A percentile compares a stretch with the other conserved stretches of the same genome.
Evolutionary conservation across 2,329 filamentous ascomycete genomes (phyloP).

Genomic region (Trichophyton rubrum): DNA sequence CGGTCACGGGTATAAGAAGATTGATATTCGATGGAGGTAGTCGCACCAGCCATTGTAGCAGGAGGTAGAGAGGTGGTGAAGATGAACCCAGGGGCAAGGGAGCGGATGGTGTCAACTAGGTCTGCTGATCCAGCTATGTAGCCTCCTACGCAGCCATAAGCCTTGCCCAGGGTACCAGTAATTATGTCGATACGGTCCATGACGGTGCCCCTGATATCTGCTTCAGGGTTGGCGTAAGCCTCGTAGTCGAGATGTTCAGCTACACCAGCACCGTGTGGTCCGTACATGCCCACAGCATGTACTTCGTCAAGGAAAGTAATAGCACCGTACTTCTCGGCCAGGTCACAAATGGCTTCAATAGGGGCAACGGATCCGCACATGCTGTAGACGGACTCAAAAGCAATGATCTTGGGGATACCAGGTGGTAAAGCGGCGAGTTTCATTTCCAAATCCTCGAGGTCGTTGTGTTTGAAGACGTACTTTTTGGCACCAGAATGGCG

Average conservation of each 20-base stretch:
- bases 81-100: conserved; percentile 92
- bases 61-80: conserved; percentile 96
- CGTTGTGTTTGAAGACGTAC: conserved; percentile 97
- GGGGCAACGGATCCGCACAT: conserved; percentile 98
- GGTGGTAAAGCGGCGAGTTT: conserved; percentile 81
- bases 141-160: conserved; percentile 92
- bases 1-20: conserved; percentile 74
- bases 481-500: conserved; percentile 94
- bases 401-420: conserved; percentile 89
- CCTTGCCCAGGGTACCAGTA: conserved; percentile 92
- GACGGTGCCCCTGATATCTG: conserved; percentile 53
- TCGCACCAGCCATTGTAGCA: conserved; percentile 90
- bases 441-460: conserved; percentile 79
- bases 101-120: conserved; percentile 85
- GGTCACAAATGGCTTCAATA: conserved; percentile 88
- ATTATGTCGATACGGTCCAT: conserved; percentile 98
- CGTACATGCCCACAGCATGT: conserved; percentile 98
- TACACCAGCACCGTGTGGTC: conserved; percentile 85
- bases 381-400: conserved; percentile 97
- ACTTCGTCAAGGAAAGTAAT: conserved; percentile 98
- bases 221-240: conserved; percentile 58
- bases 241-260: conserved; percentile 96
- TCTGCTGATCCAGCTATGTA: conserved; percentile 86
- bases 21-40: conserved; percentile 87
- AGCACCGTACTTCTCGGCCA: conserved; percentile 94